Conservation (phyloP, 2,329 filamentous ascomycete species). For the Albifimbria verrucaria region DNA sequence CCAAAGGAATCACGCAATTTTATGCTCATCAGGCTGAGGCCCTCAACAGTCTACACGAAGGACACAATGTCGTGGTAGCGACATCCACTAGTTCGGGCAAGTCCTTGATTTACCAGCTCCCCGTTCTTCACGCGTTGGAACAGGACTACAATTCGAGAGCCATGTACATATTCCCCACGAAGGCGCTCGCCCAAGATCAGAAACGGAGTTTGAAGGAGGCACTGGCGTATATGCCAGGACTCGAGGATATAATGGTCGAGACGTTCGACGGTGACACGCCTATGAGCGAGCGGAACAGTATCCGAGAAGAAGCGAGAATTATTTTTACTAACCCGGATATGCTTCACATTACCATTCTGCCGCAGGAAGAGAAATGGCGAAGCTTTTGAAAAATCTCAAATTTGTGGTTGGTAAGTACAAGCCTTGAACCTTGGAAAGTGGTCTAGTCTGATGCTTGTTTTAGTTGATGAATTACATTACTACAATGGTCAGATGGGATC, state of each 20-base stretch:
- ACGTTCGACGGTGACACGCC: constrained; percentile 96
- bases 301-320: constrained; percentile 84
- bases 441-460: not conserved
- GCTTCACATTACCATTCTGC: constrained; percentile 90
- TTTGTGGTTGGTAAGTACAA: constrained; percentile 73
- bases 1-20: constrained; percentile 77
- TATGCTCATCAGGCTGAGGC: constrained; percentile 93
- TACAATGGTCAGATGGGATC: constrained; percentile 95
- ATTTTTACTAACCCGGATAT: constrained; percentile 99
- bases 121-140: constrained; percentile 84
- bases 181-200: constrained; percentile 94
- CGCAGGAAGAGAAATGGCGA: constrained; percentile 87
- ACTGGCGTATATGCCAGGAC: constrained; percentile 71
- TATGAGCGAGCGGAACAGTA: constrained; percentile 71
- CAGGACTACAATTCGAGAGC: constrained; percentile 72
- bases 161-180: constrained; percentile 98
- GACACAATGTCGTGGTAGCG: constrained; percentile 83
- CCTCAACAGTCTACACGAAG: constrained; percentile 80
- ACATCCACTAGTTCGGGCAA: constrained; percentile 97
- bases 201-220: constrained; percentile 83
- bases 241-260: constrained; percentile 77
- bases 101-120: constrained; percentile 95
- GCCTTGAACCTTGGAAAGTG: not conserved
- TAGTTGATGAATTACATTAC: constrained; percentile 84
- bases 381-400: constrained; percentile 83